Evolutionary conservation across 352 stramenopile genomes (phyloP).

Genomic region (Phytopythium ostracodes): DNA sequence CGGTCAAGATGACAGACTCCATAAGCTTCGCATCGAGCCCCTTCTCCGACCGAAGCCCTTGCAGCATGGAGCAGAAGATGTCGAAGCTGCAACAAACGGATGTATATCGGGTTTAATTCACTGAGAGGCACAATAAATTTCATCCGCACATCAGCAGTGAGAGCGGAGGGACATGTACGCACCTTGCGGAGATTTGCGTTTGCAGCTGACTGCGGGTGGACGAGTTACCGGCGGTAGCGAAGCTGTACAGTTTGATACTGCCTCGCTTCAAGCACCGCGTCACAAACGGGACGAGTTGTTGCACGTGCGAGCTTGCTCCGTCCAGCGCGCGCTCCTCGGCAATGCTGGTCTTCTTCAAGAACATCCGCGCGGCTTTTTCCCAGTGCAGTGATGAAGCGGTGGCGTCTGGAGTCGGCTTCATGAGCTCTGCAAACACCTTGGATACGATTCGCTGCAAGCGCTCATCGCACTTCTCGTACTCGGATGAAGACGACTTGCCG

Average conservation of each 20-base stretch:
- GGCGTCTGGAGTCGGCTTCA: conserved; percentile 4
- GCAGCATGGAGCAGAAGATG: conserved; percentile 20
- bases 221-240: conserved; percentile 22
- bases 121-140: background rate
- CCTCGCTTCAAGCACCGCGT: conserved; percentile 38
- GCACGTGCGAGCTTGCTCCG: background rate
- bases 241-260: conserved; percentile 39
- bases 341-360: conserved; percentile 30
- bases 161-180: background rate
- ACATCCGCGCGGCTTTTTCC: conserved; percentile 28
- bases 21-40: conserved; percentile 12
- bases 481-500: background rate
- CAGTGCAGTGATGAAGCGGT: conserved; percentile 16
- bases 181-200: conserved; percentile 38
- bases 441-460: conserved; percentile 10
- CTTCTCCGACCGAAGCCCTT: conserved; percentile 14
- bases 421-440: conserved; percentile 22
- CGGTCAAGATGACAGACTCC: conserved; percentile 32
- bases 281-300: conserved; percentile 30
- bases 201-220: conserved; percentile 20
- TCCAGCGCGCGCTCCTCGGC: background rate
- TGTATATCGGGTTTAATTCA: conserved; percentile 4
- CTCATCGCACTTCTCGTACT: conserved; percentile 11
- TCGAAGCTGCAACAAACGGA: conserved; percentile 23
- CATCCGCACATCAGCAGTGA: background rate